Evolutionary conservation across 2,329 filamentous ascomycete species (phyloP), one percentile per base, ranked within the genome.

Genomic region (Geosmithia putterillii): DNA sequence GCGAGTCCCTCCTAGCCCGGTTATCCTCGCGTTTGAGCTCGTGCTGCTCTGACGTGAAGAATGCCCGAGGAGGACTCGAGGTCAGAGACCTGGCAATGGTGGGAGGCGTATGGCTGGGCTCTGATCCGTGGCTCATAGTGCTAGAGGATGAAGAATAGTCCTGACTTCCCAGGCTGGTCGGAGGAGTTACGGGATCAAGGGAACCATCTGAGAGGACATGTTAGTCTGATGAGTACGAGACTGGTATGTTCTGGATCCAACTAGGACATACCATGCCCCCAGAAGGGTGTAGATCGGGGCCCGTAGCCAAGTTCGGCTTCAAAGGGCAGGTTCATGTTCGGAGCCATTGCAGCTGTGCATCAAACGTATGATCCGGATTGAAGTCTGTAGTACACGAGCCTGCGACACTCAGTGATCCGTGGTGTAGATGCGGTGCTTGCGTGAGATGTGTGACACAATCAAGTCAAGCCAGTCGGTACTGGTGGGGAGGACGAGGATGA

Each of bases 21-120:
- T 80, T 76, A 47, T 70, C 67, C 52, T 81, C 76, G 46, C 75
- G 68, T 61, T 76, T 80, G 37, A 80, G 56, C 52, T 79, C 76
- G 48, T 76, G 70, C 56, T 80, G 75, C 54, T 80, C 75, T 3
- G 28, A 9, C 5, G 74, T 76, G 53, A 79, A 65, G 34, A 62
- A 63, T 39, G 61, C 60, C 48, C 70, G 67, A 6, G 75, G 73
- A 21, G 76, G 76, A 58, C 76, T 81, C 19, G 70, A 70, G 35
- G 75, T 76, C 40, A 70, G 59, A 19, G 74, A 77, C 58, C 70
- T 64, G 21, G 72, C 66, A 34, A 60, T 61, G 45, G 60, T 65
- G 20, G 69, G 68, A 32, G 73, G 69, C 19, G 71, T 72, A 40
- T 74, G 57, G 57, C 69, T 74, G 46, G 64, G 59, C 45, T 74